Conservation (phyloP, 2,329 filamentous ascomycete genomes). For the Salinomyces thailandicus region DNA sequence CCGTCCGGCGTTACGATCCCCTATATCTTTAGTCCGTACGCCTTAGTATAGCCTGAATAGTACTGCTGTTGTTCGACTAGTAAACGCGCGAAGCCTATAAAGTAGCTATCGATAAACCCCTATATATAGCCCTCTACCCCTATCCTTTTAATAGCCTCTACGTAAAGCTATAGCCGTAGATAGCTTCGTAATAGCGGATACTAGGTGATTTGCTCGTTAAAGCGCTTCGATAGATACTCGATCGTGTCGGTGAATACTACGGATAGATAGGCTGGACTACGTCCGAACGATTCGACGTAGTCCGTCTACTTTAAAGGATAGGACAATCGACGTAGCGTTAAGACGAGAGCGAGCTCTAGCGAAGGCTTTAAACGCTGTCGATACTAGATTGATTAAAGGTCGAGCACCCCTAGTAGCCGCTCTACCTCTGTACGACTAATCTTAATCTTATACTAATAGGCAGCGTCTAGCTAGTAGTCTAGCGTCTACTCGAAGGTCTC, state of each 20-base stretch:
- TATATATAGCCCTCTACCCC: not conserved
- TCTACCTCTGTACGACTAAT: not conserved
- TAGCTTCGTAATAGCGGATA: not conserved
- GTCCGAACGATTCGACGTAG: not conserved
- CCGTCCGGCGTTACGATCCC: not conserved
- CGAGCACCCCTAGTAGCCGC: not conserved
- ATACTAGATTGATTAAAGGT: not conserved
- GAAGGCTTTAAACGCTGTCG: not conserved
- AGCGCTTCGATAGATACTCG: not conserved
- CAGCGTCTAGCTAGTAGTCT: not conserved
- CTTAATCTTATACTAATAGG: conserved; percentile 1
- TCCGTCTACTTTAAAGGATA: not conserved
- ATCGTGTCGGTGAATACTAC: not conserved
- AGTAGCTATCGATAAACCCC: not conserved
- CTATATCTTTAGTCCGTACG: not conserved
- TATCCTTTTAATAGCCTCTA: not conserved
- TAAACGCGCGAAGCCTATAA: not conserved
- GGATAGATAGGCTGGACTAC: not conserved
- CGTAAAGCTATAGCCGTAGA: not conserved
- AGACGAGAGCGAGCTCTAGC: not conserved
- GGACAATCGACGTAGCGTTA: not conserved
- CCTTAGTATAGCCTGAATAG: not conserved
- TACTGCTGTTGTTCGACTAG: not conserved
- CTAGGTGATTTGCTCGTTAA: not conserved
- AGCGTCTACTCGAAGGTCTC: not conserved